Percentiles rank a stretch among this genome's conserved stretches.
These are phyloP conservation scores for Piromyces finnis DNA, from an alignment of 192 early-diverging fungal species.

Conservation along the genomic window DNA sequence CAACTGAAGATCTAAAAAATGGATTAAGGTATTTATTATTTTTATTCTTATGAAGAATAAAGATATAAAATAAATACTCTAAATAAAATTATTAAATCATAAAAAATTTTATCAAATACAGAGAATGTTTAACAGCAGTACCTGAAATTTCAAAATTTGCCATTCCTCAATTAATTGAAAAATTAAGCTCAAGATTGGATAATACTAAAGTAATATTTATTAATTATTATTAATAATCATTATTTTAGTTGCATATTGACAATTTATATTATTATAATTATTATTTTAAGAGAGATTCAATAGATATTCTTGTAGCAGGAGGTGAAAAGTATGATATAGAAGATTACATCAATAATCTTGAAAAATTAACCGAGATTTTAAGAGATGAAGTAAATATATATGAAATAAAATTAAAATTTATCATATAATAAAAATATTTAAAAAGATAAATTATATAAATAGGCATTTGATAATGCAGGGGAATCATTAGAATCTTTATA, in stretches of 20 bases:
- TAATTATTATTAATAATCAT: no score
- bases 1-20: conserved; percentile 74
- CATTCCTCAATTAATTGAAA: conserved; percentile 76
- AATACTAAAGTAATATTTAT: conserved; percentile 57
- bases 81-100: no score
- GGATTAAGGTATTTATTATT: conserved; percentile 34
- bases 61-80: neutral
- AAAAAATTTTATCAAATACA: neutral
- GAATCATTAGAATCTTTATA: neutral
- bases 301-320: conserved; percentile 71
- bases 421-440: no score
- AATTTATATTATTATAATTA: no score
- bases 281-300: conserved; percentile 53
- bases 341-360: neutral
- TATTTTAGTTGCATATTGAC: no score
- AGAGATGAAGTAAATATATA: neutral
- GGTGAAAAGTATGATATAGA: neutral
- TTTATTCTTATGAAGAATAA: neutral
- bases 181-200: conserved; percentile 63
- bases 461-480: neutral
- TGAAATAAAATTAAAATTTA: no score
- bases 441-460: neutral
- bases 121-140: conserved; percentile 55
- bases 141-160: conserved; percentile 64
- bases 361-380: neutral